Conservation (phyloP, 2,329 filamentous ascomycete species). For the Neurospora sp. region DNA sequence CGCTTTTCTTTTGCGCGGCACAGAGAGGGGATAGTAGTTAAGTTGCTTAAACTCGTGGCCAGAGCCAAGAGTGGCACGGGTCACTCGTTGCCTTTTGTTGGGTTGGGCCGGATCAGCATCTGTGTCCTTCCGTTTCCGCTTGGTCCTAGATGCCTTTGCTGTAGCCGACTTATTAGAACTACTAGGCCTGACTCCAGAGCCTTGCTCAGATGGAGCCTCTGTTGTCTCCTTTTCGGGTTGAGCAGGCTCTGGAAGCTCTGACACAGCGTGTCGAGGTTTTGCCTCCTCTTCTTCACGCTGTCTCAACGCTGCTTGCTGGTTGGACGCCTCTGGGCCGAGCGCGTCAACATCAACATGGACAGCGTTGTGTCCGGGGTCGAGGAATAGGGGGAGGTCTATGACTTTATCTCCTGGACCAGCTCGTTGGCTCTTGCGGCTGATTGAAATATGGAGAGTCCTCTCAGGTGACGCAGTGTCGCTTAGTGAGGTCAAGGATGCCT, state of each 20-base stretch:
- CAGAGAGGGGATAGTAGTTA: not conserved
- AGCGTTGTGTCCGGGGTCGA: constrained; percentile 3
- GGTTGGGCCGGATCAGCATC: not conserved
- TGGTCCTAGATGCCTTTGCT: not conserved
- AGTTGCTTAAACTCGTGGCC: not conserved
- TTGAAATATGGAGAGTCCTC: not conserved
- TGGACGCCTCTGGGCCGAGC: not conserved
- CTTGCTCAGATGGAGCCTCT: not conserved
- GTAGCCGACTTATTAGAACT: not conserved
- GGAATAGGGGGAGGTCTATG: not conserved
- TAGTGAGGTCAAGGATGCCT: not conserved
- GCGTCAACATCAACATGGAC: constrained; percentile 3
- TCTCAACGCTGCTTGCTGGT: not conserved
- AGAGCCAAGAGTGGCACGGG: not conserved
- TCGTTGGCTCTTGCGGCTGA: not conserved
- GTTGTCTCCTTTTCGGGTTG: not conserved
- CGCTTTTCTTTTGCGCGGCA: not conserved
- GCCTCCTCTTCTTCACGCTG: not conserved
- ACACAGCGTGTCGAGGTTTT: not conserved
- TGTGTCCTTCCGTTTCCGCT: not conserved
- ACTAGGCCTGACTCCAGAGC: not conserved
- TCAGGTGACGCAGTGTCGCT: not conserved
- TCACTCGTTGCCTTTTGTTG: not conserved
- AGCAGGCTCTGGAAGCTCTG: not conserved
- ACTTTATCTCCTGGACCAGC: not conserved